Percentiles rank a stretch among this genome's conserved stretches.
phyloP scores from a whole-genome alignment of 345 rosid species.

The Gossypium rotundifolium region DNA sequence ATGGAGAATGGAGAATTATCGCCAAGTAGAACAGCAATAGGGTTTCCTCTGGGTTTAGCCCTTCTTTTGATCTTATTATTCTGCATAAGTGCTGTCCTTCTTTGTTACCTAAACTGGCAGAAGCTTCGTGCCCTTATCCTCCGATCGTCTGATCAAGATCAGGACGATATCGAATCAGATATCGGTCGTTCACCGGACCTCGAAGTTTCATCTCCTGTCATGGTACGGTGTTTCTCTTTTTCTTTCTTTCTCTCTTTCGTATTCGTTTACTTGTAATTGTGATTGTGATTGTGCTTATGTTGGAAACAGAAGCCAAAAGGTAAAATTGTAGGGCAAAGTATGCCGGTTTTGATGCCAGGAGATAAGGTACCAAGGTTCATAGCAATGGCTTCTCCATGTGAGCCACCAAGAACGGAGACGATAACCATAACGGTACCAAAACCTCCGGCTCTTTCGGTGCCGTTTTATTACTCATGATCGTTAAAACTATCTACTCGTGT shows the following conservation, averaged over 20 bases:
- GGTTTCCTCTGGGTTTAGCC: constrained; percentile 36
- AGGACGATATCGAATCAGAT: neutral
- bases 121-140: constrained; percentile 14
- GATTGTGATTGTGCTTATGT: neutral
- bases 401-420: constrained; percentile 9
- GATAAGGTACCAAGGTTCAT: constrained; percentile 41
- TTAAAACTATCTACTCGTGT: neutral
- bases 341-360: constrained; percentile 42
- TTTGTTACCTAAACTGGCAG: constrained; percentile 35
- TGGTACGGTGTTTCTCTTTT: neutral
- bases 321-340: constrained; percentile 8
- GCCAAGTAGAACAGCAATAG: constrained; percentile 20
- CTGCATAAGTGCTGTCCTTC: constrained; percentile 21
- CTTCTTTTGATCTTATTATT: constrained; percentile 25
- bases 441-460: neutral
- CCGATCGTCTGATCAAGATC: constrained; percentile 2
- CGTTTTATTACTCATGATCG: neutral
- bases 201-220: neutral
- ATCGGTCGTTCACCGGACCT: neutral
- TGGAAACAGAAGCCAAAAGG: constrained; percentile 15
- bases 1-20: neutral
- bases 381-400: constrained; percentile 34
- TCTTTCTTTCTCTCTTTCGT: neutral
- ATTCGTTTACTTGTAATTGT: neutral
- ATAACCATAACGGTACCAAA: constrained; percentile 7